Percentiles rank a stretch among this genome's conserved stretches.
These are phyloP conservation scores for Astrothelium subdiscretum DNA, from an alignment of 495 filamentous ascomycete species.

Conservation along the genomic window DNA sequence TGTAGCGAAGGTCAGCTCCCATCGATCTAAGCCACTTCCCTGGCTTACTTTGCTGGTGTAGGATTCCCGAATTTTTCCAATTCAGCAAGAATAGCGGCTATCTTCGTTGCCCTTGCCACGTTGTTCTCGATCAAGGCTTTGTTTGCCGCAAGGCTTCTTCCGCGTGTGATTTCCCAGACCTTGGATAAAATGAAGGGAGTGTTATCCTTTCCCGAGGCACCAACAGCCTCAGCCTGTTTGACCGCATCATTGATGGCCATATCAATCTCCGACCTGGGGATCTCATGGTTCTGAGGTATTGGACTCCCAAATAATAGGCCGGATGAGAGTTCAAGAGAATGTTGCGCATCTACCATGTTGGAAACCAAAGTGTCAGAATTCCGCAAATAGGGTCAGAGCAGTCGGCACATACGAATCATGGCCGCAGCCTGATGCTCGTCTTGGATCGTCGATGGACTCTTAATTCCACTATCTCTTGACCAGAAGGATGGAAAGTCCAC, in stretches of 20 bases:
- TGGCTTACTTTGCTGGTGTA: slow-evolving; percentile 5
- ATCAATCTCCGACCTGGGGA: slow-evolving; percentile 65
- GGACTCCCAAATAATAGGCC: slow-evolving; percentile 85
- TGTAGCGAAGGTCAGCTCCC: slow-evolving; percentile 9
- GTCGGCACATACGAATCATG: slow-evolving; percentile 55
- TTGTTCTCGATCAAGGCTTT: slow-evolving; percentile 67
- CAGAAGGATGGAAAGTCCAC: slow-evolving; percentile 88
- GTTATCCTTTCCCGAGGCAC: slow-evolving; percentile 62
- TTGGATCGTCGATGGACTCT: slow-evolving; percentile 61
- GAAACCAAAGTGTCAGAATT: neutral
- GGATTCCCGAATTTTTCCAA: slow-evolving; percentile 29
- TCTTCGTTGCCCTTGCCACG: slow-evolving; percentile 62
- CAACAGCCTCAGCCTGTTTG: slow-evolving; percentile 54
- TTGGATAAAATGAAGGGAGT: slow-evolving; percentile 78
- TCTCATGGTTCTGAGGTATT: slow-evolving; percentile 56
- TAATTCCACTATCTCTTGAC: slow-evolving; percentile 69
- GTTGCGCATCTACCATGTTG: slow-evolving; percentile 43
- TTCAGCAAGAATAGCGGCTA: slow-evolving; percentile 64
- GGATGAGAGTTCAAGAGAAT: slow-evolving; percentile 51
- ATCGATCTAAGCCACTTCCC: neutral
- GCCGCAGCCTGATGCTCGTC: slow-evolving; percentile 73
- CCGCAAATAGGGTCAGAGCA: neutral
- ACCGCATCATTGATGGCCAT: slow-evolving; percentile 61
- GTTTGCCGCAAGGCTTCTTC: slow-evolving; percentile 63
- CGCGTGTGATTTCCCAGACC: slow-evolving; percentile 69